Percentiles rank a stretch among this genome's conserved stretches.
These are phyloP conservation scores for Penicillium tannophilum DNA, from an alignment of 495 filamentous ascomycete species.

Conservation along the genomic window DNA sequence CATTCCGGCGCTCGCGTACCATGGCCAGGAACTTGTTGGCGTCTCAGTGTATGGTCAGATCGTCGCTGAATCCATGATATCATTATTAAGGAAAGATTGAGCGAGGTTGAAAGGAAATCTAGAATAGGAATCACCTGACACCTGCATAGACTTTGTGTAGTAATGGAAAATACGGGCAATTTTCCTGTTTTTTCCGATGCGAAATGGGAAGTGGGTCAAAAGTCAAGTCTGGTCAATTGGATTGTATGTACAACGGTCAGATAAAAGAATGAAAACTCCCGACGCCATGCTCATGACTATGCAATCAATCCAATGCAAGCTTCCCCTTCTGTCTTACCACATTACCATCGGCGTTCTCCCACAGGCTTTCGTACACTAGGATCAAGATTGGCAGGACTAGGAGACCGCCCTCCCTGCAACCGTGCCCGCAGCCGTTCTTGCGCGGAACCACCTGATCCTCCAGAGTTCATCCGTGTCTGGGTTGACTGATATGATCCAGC, in stretches of 20 bases:
- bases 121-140: neutral
- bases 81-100: neutral
- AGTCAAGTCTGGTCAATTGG: neutral
- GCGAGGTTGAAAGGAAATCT: neutral
- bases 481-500: constrained; percentile 69
- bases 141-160: neutral
- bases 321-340: neutral
- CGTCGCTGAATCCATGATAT: neutral
- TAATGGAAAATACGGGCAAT: neutral
- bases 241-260: neutral
- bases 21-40: neutral
- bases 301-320: constrained; percentile 17
- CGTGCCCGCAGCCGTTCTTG: constrained; percentile 70
- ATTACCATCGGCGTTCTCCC: constrained; percentile 27
- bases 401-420: constrained; percentile 57
- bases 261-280: constrained; percentile 21
- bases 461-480: constrained; percentile 15
- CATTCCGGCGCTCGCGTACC: neutral
- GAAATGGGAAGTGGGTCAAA: neutral
- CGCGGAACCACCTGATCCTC: constrained; percentile 54
- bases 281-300: constrained; percentile 28
- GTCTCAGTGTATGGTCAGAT: neutral
- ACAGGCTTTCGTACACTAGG: constrained; percentile 42
- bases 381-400: constrained; percentile 38
- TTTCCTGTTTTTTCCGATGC: neutral